A percentile compares a stretch with the other conserved stretches of the same genome.
phyloP scores from a whole-genome alignment of 2,329 filamentous ascomycete genomes.

The Penicillium sp. region DNA sequence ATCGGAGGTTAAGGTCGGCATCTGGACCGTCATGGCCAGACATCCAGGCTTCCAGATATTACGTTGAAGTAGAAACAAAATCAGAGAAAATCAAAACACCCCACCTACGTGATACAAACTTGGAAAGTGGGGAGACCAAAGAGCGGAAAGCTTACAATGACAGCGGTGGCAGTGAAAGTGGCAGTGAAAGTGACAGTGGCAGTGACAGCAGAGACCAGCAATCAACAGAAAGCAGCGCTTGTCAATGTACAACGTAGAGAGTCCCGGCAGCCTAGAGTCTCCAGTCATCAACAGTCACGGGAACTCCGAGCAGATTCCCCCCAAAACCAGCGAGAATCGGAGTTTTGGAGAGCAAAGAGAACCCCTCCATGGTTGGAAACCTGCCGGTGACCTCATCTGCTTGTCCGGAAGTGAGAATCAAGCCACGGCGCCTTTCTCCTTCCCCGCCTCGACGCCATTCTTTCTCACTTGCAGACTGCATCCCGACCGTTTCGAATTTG shows the following conservation, averaged over 20 bases:
- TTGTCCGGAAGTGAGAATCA: neutral
- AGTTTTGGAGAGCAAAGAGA: too few species aligned
- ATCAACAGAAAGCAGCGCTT: too few species aligned
- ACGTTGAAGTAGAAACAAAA: too few species aligned
- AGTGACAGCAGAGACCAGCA: neutral
- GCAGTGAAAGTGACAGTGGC: neutral
- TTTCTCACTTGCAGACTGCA: slow-evolving; percentile 13
- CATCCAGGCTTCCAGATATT: too few species aligned
- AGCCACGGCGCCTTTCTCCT: neutral
- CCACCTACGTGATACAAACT: slow-evolving; percentile 5
- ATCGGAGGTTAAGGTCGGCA: slow-evolving; percentile 8
- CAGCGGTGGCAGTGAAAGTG: neutral
- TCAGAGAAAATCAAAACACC: neutral
- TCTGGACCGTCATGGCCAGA: slow-evolving; percentile 11
- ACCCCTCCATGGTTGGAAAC: too few species aligned
- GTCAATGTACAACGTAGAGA: neutral
- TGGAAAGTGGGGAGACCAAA: neutral
- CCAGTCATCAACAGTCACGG: neutral
- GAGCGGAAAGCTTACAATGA: slow-evolving; percentile 12
- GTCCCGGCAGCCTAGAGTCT: slow-evolving; percentile 1
- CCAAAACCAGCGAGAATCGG: slow-evolving; percentile 1
- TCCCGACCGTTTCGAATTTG: slow-evolving; percentile 17
- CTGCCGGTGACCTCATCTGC: slow-evolving; percentile 16
- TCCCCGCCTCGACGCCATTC: neutral
- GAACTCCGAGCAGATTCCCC: neutral